phyloP scores from a whole-genome alignment of 1,284 basidiomycete species.

The Ceratobasidium sp. region DNA sequence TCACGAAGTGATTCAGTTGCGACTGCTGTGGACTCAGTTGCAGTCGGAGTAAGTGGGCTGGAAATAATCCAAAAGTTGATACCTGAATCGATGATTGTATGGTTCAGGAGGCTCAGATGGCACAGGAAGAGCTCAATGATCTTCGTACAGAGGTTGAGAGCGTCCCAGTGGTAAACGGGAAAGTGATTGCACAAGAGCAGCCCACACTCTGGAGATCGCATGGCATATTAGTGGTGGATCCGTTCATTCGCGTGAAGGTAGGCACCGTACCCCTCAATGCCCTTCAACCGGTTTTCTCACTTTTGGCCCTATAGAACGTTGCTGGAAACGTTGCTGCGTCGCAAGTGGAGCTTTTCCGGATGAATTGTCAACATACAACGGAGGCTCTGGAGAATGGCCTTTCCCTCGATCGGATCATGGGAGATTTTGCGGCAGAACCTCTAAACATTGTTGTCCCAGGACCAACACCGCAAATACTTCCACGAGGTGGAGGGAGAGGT shows the following conservation, averaged over 20 bases:
- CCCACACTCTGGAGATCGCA: constrained; percentile 50
- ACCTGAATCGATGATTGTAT: constrained; percentile 18
- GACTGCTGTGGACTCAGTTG: constrained; percentile 4
- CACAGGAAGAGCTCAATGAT: constrained; percentile 40
- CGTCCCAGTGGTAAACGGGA: constrained; percentile 27
- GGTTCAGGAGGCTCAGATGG: constrained; percentile 46
- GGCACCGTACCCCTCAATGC: constrained; percentile 18
- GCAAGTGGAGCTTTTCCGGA: constrained; percentile 37
- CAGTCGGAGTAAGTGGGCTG: neutral
- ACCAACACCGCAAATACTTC: neutral
- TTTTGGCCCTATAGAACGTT: constrained; percentile 22
- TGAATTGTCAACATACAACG: constrained; percentile 37
- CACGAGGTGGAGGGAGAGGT: constrained; percentile 23
- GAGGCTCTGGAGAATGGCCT: constrained; percentile 34
- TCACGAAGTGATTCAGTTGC: constrained; percentile 25
- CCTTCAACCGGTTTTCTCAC: neutral
- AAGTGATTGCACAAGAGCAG: constrained; percentile 32
- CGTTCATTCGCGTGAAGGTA: constrained; percentile 65
- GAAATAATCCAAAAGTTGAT: neutral
- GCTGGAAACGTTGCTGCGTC: constrained; percentile 37
- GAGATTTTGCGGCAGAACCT: constrained; percentile 32
- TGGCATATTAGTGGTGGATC: constrained; percentile 61
- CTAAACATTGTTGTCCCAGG: neutral
- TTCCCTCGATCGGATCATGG: constrained; percentile 41
- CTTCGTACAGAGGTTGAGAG: constrained; percentile 29